Conservation (phyloP, 2,329 filamentous ascomycete species). For the Venturia oleaginea region DNA sequence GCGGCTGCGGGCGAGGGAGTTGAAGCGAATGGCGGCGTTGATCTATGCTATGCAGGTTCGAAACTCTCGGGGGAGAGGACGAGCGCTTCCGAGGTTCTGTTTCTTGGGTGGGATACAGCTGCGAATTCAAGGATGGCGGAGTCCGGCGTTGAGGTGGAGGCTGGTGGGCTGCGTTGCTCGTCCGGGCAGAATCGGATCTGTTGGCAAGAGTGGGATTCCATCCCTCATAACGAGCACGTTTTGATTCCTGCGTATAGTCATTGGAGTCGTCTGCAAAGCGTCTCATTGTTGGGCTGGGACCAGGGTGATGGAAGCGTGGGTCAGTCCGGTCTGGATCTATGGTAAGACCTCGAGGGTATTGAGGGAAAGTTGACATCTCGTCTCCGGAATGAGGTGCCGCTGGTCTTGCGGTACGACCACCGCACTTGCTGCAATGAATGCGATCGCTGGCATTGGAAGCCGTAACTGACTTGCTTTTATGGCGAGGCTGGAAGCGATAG, state of each 20-base stretch:
- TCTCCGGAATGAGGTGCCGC: neutral
- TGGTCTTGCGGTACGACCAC: constrained; percentile 42
- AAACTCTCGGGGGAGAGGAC: neutral
- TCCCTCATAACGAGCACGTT: neutral
- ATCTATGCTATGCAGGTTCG: neutral
- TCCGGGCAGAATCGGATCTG: neutral
- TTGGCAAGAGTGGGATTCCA: neutral
- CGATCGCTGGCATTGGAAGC: constrained; percentile 30
- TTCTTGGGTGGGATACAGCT: neutral
- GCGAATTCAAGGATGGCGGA: neutral
- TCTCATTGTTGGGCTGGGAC: neutral
- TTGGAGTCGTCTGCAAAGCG: neutral
- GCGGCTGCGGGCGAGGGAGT: neutral
- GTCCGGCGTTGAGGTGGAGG: neutral
- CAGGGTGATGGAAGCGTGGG: neutral
- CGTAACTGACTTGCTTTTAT: constrained; percentile 32
- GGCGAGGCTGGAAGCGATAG: constrained; percentile 85
- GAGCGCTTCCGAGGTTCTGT: neutral
- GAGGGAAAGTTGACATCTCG: constrained; percentile 10
- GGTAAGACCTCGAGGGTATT: constrained; percentile 7
- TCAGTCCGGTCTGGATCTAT: neutral
- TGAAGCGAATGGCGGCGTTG: constrained; percentile 3
- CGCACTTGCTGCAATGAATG: constrained; percentile 59
- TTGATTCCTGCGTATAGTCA: neutral
- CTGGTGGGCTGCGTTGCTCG: neutral